Base-by-base conservation (phyloP, 129 eudicot species). In the Helichrysum umbraculigerum region DNA sequence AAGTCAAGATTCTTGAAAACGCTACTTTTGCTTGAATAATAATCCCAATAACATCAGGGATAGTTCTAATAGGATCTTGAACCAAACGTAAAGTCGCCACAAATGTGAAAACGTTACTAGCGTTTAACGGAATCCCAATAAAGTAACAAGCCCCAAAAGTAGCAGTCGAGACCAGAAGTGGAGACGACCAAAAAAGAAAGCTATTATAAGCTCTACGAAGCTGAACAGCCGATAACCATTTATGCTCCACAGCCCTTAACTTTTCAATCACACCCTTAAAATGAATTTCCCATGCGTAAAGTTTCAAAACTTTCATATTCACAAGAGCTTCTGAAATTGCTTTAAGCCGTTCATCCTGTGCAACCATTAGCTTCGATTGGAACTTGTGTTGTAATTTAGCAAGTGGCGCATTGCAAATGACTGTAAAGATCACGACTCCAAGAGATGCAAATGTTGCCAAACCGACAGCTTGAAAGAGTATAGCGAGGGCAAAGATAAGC, bases 211-310 rank as follows among this genome's bases (percentile, higher is more conserved):
- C 93, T 81, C 78, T 94, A 30, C 93, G 88, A 66, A 91, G 79
- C 78, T 91, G 96, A 66, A 91, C 97, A 19, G 93, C 96, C 21
- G 85, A 80, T 77, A 94, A 71, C 93, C 99, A 91, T 66, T 81
- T 89, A 75, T 82, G 65, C 75, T 94, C 99, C 0, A 80, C 80
- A 6, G 52, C 62, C 82, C 99, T 87, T 77, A 94, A 66, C 20
- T 84, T 86, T 39, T 94, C 90, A 2, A 94, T 86, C 37, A 82
- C 92, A 62, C 89, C 80, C 78, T 85, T 91, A 84, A 94, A 94
- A 85, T 89, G 97, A 29, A 80, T 86, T 70, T 94, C 99, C 99
- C 99, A 91, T 9, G 99, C 99, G 47, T 94, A 94, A 41, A 94
- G 82, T 68, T 91, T 94, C 70, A 91, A 71, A 70, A 94, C 96